Evolutionary conservation across 345 rosid species (phyloP).

Genomic region (Arabidopsis arenosa): DNA sequence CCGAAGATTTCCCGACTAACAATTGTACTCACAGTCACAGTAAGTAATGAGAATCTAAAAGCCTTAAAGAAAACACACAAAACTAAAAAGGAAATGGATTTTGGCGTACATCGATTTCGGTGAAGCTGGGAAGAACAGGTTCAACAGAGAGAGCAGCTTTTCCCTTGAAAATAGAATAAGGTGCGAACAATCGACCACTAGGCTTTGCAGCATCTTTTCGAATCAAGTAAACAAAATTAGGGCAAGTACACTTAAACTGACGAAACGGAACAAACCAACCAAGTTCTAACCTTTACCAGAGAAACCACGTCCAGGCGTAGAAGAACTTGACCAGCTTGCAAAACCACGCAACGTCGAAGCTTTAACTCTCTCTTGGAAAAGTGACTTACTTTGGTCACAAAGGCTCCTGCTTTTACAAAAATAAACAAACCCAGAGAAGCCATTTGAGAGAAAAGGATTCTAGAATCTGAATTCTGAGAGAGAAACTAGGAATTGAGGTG

Average conservation of each 20-base stretch:
- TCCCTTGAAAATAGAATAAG: slow-evolving; percentile 81
- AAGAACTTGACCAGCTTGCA: slow-evolving; percentile 50
- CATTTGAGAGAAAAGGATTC: slow-evolving; percentile 6
- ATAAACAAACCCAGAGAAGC: not conserved
- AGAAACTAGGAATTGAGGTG: not conserved
- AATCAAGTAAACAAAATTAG: slow-evolving; percentile 14
- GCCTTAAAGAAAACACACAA: not conserved
- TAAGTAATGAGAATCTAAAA: slow-evolving; percentile 28
- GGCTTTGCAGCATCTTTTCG: slow-evolving; percentile 41
- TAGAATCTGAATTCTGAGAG: not conserved
- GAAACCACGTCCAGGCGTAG: slow-evolving; percentile 46
- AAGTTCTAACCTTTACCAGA: slow-evolving; percentile 47
- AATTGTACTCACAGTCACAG: not conserved
- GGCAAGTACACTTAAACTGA: not conserved
- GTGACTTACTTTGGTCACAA: slow-evolving; percentile 39
- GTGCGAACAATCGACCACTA: slow-evolving; percentile 67
- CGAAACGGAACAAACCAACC: not conserved
- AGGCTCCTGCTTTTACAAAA: slow-evolving; percentile 47
- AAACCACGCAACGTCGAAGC: slow-evolving; percentile 46
- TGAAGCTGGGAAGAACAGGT: slow-evolving; percentile 78
- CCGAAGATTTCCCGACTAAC: slow-evolving; percentile 61
- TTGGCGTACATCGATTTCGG: slow-evolving; percentile 55
- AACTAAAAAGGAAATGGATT: not conserved
- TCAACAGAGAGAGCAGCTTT: slow-evolving; percentile 81
- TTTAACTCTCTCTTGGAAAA: slow-evolving; percentile 36